phyloP scores from a whole-genome alignment of 768 basidiomycete species.

The Trametes cingulata region DNA sequence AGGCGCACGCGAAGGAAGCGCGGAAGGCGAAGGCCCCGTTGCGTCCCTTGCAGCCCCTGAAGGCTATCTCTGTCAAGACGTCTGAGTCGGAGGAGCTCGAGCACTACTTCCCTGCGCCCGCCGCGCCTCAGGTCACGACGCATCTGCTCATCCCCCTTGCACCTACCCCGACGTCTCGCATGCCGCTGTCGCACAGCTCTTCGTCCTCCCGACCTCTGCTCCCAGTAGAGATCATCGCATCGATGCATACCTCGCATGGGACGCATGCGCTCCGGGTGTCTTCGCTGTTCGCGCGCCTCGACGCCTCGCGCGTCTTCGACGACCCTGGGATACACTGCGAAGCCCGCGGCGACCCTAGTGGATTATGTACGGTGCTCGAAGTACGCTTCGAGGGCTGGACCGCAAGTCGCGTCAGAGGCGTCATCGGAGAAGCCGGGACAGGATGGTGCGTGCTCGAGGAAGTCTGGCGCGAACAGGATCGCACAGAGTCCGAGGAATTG shows the following conservation, averaged over 20 bases:
- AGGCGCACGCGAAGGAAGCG: slow-evolving; percentile 23
- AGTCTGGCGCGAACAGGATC: slow-evolving; percentile 28
- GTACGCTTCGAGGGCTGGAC: slow-evolving; percentile 79
- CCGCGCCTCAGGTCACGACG: slow-evolving; percentile 51
- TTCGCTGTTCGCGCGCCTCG: slow-evolving; percentile 69
- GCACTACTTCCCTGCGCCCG: slow-evolving; percentile 55
- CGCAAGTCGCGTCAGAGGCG: slow-evolving; percentile 57
- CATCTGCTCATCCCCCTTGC: slow-evolving; percentile 75
- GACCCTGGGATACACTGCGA: slow-evolving; percentile 55
- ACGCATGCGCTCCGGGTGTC: slow-evolving; percentile 65
- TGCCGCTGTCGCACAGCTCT: slow-evolving; percentile 50
- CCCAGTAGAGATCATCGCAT: slow-evolving; percentile 52
- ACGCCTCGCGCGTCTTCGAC: slow-evolving; percentile 68
- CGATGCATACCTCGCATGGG: slow-evolving; percentile 53
- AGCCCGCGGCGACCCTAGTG: slow-evolving; percentile 57
- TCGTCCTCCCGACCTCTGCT: slow-evolving; percentile 42
- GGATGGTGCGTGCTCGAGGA: slow-evolving; percentile 81
- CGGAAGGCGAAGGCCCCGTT: slow-evolving; percentile 22
- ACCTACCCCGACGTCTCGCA: slow-evolving; percentile 67
- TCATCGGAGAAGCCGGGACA: slow-evolving; percentile 69
- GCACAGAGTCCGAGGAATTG: slow-evolving; percentile 24
- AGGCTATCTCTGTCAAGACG: slow-evolving; percentile 13
- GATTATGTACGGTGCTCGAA: slow-evolving; percentile 64
- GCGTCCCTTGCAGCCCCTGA: slow-evolving; percentile 10
- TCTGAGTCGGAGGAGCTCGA: slow-evolving; percentile 48